Evolutionary conservation across 1,284 basidiomycete species (phyloP).

Genomic region (Dichomitus squalens): DNA sequence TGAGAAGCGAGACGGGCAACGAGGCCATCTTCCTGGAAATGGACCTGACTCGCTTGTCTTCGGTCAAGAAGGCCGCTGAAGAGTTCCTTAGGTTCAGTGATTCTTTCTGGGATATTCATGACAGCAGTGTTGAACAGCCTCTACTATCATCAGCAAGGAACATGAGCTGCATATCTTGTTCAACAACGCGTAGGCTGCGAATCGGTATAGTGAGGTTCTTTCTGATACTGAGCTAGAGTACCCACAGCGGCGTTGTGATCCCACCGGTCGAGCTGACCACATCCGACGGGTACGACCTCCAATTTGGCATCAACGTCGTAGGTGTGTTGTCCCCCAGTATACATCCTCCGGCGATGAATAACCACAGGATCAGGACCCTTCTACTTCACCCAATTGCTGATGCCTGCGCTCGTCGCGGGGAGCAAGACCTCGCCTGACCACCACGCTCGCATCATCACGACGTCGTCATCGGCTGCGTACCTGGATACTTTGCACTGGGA

Average conservation of each 20-base stretch:
- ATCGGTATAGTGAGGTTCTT: conserved; percentile 10
- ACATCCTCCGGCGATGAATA: not conserved
- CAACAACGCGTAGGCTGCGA: conserved; percentile 48
- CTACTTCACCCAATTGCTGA: conserved; percentile 43
- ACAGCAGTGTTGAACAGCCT: too few relatives aligned
- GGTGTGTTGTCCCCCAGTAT: conserved; percentile 26
- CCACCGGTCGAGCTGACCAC: conserved; percentile 40
- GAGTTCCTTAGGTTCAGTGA: conserved; percentile 33
- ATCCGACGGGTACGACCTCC: conserved; percentile 50
- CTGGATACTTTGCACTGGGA: conserved; percentile 32
- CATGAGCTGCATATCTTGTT: conserved; percentile 49
- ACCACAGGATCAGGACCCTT: conserved; percentile 21
- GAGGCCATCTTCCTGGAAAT: conserved; percentile 46
- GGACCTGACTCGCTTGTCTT: conserved; percentile 49
- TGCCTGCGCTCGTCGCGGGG: conserved; percentile 42
- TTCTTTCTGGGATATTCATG: not conserved
- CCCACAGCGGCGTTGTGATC: conserved; percentile 49
- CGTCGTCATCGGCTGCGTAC: conserved; percentile 38
- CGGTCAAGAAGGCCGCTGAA: conserved; percentile 44
- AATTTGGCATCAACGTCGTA: conserved; percentile 52
- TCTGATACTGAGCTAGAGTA: too few relatives aligned
- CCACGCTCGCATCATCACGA: conserved; percentile 44
- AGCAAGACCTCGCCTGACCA: conserved; percentile 31
- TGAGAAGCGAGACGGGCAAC: conserved; percentile 39
- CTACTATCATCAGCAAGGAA: conserved; percentile 40